Conservation (phyloP, 805 yeast genomes). For the Yarrowia hollandica region DNA sequence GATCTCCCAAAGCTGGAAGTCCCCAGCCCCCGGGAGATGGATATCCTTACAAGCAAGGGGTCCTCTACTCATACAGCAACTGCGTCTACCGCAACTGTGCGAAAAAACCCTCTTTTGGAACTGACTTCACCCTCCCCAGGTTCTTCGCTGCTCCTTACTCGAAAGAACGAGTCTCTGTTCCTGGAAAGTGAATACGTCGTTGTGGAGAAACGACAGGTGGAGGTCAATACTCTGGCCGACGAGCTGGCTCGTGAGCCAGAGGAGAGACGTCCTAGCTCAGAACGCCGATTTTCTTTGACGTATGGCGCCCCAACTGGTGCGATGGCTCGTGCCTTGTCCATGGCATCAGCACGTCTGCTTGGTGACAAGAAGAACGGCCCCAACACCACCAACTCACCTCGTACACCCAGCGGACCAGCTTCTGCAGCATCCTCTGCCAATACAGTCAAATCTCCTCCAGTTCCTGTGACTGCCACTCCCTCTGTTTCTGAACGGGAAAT, state of each 20-base stretch:
- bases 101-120: conserved; percentile 9
- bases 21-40: background rate
- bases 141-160: background rate
- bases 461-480: background rate
- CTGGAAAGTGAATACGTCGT: conserved; percentile 88
- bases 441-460: background rate
- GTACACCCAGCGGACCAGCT: background rate
- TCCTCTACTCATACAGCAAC: background rate
- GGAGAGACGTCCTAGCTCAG: conserved; percentile 4
- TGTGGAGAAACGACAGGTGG: conserved; percentile 91
- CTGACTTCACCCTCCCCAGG: conserved; percentile 21
- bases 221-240: conserved; percentile 93
- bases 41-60: background rate
- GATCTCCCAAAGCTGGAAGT: background rate
- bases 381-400: background rate
- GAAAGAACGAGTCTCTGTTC: conserved; percentile 12
- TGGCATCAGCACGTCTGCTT: conserved; percentile 84
- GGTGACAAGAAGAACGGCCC: conserved; percentile 50
- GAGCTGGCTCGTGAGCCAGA: conserved; percentile 58
- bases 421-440: background rate
- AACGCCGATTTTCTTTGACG: conserved; percentile 40
- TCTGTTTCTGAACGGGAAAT: background rate
- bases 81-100: background rate
- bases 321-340: conserved; percentile 77
- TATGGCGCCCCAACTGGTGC: conserved; percentile 74